These are phyloP conservation scores for Barnettozyma californica DNA, from an alignment of 805 yeast species.

Conservation along the genomic window DNA sequence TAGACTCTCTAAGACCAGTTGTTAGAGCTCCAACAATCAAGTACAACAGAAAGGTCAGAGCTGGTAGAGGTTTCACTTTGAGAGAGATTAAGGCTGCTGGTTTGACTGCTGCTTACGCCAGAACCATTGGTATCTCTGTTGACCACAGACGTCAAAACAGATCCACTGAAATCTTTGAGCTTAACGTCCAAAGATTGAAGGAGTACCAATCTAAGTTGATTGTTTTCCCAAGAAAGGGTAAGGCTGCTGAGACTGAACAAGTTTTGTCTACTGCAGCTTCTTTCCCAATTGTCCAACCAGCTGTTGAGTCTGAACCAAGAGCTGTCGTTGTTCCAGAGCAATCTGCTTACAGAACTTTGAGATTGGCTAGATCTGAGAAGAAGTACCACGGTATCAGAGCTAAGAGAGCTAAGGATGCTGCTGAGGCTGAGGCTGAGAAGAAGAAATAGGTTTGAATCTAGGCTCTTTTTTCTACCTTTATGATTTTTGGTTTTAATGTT, in stretches of 20 bases:
- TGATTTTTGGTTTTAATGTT: conserved; percentile 4
- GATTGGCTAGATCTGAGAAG: conserved; percentile 89
- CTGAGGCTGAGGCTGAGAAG: conserved; percentile 99
- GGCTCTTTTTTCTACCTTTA: neutral
- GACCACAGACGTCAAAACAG: conserved; percentile 99
- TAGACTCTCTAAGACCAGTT: conserved; percentile 93
- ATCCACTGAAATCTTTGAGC: conserved; percentile 90
- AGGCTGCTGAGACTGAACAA: conserved; percentile 76
- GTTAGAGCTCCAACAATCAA: conserved; percentile 98
- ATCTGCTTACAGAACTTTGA: conserved; percentile 89
- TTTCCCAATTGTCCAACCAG: conserved; percentile 88
- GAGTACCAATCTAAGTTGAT: conserved; percentile 95
- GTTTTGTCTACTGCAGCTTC: conserved; percentile 66
- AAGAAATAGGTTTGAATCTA: conserved; percentile 61
- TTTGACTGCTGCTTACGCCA: conserved; percentile 88
- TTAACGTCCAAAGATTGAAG: conserved; percentile 92
- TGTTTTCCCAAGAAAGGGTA: conserved; percentile 89
- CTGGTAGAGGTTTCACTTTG: conserved; percentile 98
- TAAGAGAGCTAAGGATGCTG: conserved; percentile 91
- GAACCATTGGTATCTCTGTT: conserved; percentile 97
- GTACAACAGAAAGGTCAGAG: conserved; percentile 99
- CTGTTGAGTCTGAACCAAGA: conserved; percentile 72
- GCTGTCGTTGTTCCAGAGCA: conserved; percentile 68
- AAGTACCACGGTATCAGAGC: conserved; percentile 90
- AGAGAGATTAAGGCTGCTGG: conserved; percentile 99